phyloP scores from a whole-genome alignment of 495 filamentous ascomycete genomes.

The Platismatia glauca region DNA sequence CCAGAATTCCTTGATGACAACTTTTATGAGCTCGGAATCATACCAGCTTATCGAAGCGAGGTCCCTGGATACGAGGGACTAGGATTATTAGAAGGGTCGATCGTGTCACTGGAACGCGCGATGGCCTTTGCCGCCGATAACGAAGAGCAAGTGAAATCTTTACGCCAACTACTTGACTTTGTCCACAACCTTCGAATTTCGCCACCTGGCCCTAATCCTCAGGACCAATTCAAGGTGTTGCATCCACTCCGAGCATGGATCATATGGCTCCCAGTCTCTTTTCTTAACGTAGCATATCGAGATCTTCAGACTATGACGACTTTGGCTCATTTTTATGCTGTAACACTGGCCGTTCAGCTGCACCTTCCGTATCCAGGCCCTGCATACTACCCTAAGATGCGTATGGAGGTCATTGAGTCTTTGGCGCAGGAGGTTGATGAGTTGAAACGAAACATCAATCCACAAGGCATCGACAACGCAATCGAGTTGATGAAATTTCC shows the following conservation, averaged over 20 bases:
- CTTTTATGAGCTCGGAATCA: not conserved
- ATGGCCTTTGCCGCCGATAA: not conserved
- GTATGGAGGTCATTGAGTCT: not conserved
- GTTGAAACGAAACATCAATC: not conserved
- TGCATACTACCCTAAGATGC: not conserved
- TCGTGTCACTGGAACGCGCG: not conserved
- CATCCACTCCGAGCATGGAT: not conserved
- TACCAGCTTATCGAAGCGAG: constrained; percentile 1
- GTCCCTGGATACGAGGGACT: not conserved
- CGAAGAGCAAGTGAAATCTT: not conserved
- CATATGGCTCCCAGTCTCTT: not conserved
- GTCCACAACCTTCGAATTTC: not conserved
- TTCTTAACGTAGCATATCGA: not conserved
- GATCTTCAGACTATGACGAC: not conserved
- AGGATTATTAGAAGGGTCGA: not conserved
- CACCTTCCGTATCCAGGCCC: not conserved
- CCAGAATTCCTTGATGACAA: not conserved
- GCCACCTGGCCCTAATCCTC: not conserved
- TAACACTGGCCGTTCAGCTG: not conserved
- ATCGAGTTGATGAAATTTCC: not conserved
- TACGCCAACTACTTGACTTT: not conserved
- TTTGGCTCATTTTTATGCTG: constrained; percentile 1
- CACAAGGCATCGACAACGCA: not conserved
- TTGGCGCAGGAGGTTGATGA: not conserved
- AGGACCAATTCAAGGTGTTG: not conserved